Percentiles rank a stretch among this genome's conserved stretches.
Conservation (phyloP, 495 filamentous ascomycete genomes). For the Lasiosphaeria miniovina region DNA sequence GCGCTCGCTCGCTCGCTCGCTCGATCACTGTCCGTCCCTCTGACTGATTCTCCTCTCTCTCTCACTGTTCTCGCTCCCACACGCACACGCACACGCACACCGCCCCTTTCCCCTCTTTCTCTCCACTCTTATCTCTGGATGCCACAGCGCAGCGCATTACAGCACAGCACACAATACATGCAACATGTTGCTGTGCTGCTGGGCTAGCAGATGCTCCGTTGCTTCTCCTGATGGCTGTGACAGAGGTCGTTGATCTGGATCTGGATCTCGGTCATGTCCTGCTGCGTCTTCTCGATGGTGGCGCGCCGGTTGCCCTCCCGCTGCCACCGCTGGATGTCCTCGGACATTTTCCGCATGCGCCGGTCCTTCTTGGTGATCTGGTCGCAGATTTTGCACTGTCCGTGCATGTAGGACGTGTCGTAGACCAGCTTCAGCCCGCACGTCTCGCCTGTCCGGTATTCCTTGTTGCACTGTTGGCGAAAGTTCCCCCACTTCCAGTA, state of each 20-base stretch:
- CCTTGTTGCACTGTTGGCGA: slow-evolving; percentile 88
- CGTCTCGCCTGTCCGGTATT: slow-evolving; percentile 97
- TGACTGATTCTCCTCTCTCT: background rate
- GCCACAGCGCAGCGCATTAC: too few species aligned
- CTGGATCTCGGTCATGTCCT: slow-evolving; percentile 62
- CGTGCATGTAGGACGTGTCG: slow-evolving; percentile 56
- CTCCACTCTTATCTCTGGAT: background rate
- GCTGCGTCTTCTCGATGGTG: slow-evolving; percentile 74
- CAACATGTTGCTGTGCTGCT: too few species aligned
- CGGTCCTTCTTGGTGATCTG: slow-evolving; percentile 86
- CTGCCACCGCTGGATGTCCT: slow-evolving; percentile 79
- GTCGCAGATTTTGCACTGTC: slow-evolving; percentile 80
- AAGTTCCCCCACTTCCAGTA: slow-evolving; percentile 98
- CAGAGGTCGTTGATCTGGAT: slow-evolving; percentile 59
- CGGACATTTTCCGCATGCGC: slow-evolving; percentile 68
- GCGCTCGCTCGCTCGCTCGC: slow-evolving; percentile 1
- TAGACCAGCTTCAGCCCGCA: slow-evolving; percentile 93
- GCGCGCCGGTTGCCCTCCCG: slow-evolving; percentile 68
- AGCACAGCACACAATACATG: too few species aligned
- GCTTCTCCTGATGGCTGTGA: slow-evolving; percentile 45
- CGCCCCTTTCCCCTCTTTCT: background rate
- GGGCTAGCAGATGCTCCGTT: slow-evolving; percentile 12
- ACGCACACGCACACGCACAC: too few species aligned
- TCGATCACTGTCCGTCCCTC: background rate
- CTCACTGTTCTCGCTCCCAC: background rate